phyloP scores from a whole-genome alignment of 768 basidiomycete species.

The Russula abietina region DNA sequence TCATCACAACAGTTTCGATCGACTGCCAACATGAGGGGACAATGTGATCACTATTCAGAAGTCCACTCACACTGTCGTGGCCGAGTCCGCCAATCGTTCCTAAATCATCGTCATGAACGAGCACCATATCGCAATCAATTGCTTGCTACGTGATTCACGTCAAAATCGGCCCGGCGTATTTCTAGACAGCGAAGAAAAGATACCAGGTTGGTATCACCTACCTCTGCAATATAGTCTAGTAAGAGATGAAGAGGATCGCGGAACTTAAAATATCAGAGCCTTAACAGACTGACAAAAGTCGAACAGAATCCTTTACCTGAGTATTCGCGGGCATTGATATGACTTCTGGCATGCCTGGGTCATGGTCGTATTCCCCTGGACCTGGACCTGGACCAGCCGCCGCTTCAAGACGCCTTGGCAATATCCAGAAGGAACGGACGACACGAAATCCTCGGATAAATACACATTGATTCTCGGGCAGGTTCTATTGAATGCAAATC shows the following conservation, averaged over 20 bases:
- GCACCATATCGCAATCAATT: no score
- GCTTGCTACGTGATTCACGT: no score
- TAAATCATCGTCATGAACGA: no score
- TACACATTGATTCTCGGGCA: slow-evolving; percentile 1
- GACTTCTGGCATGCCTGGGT: neutral
- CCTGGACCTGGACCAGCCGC: neutral
- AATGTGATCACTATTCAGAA: neutral
- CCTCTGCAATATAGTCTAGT: neutral
- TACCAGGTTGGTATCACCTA: neutral
- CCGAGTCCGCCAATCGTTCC: neutral
- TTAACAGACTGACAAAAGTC: no score
- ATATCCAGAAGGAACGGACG: neutral
- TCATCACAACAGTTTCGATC: neutral
- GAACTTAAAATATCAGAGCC: neutral
- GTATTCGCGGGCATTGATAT: neutral
- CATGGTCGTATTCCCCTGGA: neutral
- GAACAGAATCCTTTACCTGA: neutral
- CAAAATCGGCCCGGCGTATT: neutral
- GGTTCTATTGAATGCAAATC: neutral
- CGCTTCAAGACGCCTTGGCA: neutral
- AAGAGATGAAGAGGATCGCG: slow-evolving; percentile 1
- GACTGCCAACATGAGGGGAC: neutral
- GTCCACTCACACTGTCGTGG: slow-evolving; percentile 28
- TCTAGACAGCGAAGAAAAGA: neutral
- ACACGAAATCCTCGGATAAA: neutral